A percentile compares a stretch with the other conserved stretches of the same genome.
phyloP scores from a whole-genome alignment of 1,284 basidiomycete species.

The Puccinia horiana region DNA sequence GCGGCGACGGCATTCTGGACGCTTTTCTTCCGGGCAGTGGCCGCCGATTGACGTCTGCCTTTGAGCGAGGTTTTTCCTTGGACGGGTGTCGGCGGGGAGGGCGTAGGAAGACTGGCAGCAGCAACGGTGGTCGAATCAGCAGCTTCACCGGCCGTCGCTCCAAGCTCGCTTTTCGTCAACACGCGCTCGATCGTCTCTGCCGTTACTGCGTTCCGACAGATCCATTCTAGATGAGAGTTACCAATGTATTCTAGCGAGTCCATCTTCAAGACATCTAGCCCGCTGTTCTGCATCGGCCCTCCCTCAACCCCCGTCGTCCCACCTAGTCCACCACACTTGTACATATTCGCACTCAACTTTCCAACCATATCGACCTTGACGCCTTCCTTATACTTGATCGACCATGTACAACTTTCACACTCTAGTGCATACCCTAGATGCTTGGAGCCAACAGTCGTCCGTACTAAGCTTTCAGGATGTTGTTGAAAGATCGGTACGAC shows the following conservation, averaged over 20 bases:
- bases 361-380: constrained; percentile 33
- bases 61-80: constrained; percentile 20
- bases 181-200: constrained; percentile 10
- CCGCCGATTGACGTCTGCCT: not conserved
- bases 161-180: not conserved
- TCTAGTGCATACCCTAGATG: constrained; percentile 45
- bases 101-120: not conserved
- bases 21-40: constrained; percentile 21
- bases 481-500: constrained; percentile 1
- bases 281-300: not conserved
- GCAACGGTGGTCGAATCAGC: not conserved
- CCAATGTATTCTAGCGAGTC: constrained; percentile 34
- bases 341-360: constrained; percentile 43
- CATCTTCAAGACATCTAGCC: constrained; percentile 8
- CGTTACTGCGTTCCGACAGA: constrained; percentile 8
- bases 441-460: not conserved
- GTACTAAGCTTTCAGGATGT: constrained; percentile 8
- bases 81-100: constrained; percentile 9
- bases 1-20: not conserved
- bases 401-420: constrained; percentile 19
- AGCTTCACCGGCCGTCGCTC: no score
- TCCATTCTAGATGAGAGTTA: constrained; percentile 9
- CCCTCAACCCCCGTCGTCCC: not conserved
- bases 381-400: constrained; percentile 27
- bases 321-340: not conserved